Evolutionary conservation across 371 early-diverging fungal genomes (phyloP).

Genomic region (Mycotypha africana): DNA sequence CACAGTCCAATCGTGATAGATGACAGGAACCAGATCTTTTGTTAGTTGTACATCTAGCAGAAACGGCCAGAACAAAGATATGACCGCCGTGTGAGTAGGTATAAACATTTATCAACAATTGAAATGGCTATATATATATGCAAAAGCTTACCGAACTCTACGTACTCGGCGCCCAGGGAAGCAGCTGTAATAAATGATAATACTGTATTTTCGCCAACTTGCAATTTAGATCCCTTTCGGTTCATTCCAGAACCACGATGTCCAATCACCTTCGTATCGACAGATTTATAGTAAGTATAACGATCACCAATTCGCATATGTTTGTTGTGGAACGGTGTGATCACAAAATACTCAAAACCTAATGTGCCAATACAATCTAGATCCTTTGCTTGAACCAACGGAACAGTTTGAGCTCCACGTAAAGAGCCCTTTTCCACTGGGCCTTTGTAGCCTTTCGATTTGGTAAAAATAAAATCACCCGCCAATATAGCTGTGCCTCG

Average conservation of each 20-base stretch:
- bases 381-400: conserved; percentile 47
- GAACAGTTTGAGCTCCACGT: conserved; percentile 50
- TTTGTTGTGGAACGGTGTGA: conserved; percentile 62
- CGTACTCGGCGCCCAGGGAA: conserved; percentile 82
- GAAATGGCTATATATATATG: too few relatives aligned
- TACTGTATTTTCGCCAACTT: conserved; percentile 94
- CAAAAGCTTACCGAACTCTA: conserved; percentile 86
- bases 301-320: conserved; percentile 53
- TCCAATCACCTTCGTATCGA: conserved; percentile 78
- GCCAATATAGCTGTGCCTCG: conserved; percentile 55
- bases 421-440: conserved; percentile 33
- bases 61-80: neutral
- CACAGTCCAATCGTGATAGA: conserved; percentile 95
- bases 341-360: conserved; percentile 58
- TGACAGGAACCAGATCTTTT: conserved; percentile 83
- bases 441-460: conserved; percentile 33
- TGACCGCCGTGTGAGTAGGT: too few relatives aligned
- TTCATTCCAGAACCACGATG: conserved; percentile 97
- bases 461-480: conserved; percentile 41
- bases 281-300: conserved; percentile 60
- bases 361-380: conserved; percentile 60
- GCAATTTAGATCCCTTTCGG: conserved; percentile 51
- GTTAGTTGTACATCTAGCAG: conserved; percentile 97
- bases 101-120: neutral
- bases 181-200: conserved; percentile 87